Evolutionary conservation across 179 eudicot genomes (phyloP), one percentile per base, ranked within the genome.

Genomic region (Silene vulgaris): DNA sequence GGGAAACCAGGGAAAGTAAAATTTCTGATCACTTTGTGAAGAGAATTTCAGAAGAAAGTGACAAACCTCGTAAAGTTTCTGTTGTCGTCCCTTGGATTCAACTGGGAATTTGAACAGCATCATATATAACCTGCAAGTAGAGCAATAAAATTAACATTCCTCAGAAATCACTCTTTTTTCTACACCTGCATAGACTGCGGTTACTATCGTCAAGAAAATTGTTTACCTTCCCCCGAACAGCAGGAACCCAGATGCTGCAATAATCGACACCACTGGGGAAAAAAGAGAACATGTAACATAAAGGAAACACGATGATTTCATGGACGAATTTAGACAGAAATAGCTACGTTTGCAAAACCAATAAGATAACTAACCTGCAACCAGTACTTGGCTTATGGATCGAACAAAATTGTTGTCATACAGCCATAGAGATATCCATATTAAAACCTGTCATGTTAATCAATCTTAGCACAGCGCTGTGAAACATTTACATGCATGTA

Each of bases 91-190:
- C 84, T 86, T 94, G 52, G 97, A 94, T 85, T 92, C 97, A 69
- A 94, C 87, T 71, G 98, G 98, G 78, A 94, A 92, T 71, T 88
- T 89, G 74, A 91, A 77, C 76, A 94, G 85, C 98, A 94, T 91
- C 80, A 80, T 74, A 81, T 89, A 90, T 81, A 93, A 86, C 81
- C 98, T 93, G 81, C 66, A 78, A 74, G 62, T 29, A 66, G 67
- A 75, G 62, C 13, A 79, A 28, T 43, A 64, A 23, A 32, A 77
- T 69, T 48, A 73, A 21, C 60, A 35, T 29, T 76, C 71, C 11
- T 57, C 8, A 16, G 16, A 19, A 43, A 43, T 17, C 20, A 69
- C 23, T 2, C 5, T 52, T 1, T 20, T 48, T 45, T 4, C 11
- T 1, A 48, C 59, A 40, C 12, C 8, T 40, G 48, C 48, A 7